Conservation (phyloP, 2,329 filamentous ascomycete genomes). For the Bipolaris zeicola region DNA sequence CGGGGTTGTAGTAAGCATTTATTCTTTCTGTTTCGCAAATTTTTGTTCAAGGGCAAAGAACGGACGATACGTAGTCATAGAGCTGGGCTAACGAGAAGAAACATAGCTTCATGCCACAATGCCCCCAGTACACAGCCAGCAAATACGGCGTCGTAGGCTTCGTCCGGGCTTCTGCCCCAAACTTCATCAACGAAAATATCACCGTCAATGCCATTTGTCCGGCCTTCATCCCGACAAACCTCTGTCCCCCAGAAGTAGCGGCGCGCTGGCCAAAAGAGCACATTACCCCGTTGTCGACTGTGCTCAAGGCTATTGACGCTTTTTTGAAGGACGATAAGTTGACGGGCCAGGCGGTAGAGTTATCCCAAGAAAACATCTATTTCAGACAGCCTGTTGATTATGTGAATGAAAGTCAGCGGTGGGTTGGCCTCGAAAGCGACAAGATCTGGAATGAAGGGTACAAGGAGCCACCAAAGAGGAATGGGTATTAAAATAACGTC, state of each 20-base stretch:
- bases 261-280: slow-evolving; percentile 48
- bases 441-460: slow-evolving; percentile 44
- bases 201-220: slow-evolving; percentile 51
- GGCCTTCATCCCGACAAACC: slow-evolving; percentile 47
- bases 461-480: slow-evolving; percentile 30
- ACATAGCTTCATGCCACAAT: slow-evolving; percentile 32
- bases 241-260: slow-evolving; percentile 48
- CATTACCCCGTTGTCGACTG: slow-evolving; percentile 50
- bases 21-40: too few species aligned
- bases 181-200: slow-evolving; percentile 44
- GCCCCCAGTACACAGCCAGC: slow-evolving; percentile 51
- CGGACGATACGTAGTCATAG: not conserved
- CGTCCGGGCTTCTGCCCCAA: slow-evolving; percentile 42
- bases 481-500: slow-evolving; percentile 16
- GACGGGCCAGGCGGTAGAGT: slow-evolving; percentile 51
- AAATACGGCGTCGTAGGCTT: slow-evolving; percentile 53
- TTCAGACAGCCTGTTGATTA: slow-evolving; percentile 49
- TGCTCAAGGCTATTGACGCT: slow-evolving; percentile 49
- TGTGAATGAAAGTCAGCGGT: slow-evolving; percentile 50
- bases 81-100: not conserved
- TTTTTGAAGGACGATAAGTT: slow-evolving; percentile 42
- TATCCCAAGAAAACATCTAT: slow-evolving; percentile 49
- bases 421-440: slow-evolving; percentile 41
- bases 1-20: slow-evolving; percentile 44
- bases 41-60: too few species aligned